Conservation (phyloP, 345 rosid genomes). For the Iberis pinnata region DNA sequence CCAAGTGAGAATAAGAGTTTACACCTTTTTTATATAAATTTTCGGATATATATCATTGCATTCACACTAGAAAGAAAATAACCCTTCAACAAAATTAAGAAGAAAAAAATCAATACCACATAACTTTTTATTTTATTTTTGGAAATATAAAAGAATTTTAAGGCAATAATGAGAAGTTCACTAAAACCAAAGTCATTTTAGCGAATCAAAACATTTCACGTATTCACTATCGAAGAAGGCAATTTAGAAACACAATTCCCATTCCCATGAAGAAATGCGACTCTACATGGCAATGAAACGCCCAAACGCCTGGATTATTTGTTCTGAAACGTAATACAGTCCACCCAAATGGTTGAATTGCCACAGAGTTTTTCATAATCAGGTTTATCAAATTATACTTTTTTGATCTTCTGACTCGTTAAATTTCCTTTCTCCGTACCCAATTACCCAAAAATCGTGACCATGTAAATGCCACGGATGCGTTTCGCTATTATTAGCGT, state of each 20-base stretch:
- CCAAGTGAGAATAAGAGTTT: too few relatives aligned
- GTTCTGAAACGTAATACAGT: slow-evolving; percentile 54
- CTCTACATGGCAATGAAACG: slow-evolving; percentile 72
- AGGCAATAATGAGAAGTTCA: too few relatives aligned
- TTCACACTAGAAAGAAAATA: too few relatives aligned
- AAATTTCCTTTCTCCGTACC: slow-evolving; percentile 59
- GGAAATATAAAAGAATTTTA: too few relatives aligned
- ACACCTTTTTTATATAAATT: neutral
- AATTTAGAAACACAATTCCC: slow-evolving; percentile 51
- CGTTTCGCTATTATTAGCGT: slow-evolving; percentile 41
- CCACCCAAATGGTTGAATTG: slow-evolving; percentile 66
- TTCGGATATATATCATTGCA: too few relatives aligned
- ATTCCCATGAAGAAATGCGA: slow-evolving; percentile 68
- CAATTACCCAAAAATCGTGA: too few relatives aligned
- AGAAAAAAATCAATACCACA: too few relatives aligned
- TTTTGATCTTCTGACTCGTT: slow-evolving; percentile 35
- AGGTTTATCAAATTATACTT: slow-evolving; percentile 54
- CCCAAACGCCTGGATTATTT: slow-evolving; percentile 66
- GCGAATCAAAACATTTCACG: too few relatives aligned
- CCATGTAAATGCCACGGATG: slow-evolving; percentile 84
- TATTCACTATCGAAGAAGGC: slow-evolving; percentile 34
- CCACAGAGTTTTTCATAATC: slow-evolving; percentile 72
- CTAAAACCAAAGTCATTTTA: too few relatives aligned
- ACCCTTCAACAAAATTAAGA: too few relatives aligned
- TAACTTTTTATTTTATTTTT: too few relatives aligned